A percentile compares a stretch with the other conserved stretches of the same genome.
Conservation (phyloP, 1,284 basidiomycete species). For the Pholiota adiposa region DNA sequence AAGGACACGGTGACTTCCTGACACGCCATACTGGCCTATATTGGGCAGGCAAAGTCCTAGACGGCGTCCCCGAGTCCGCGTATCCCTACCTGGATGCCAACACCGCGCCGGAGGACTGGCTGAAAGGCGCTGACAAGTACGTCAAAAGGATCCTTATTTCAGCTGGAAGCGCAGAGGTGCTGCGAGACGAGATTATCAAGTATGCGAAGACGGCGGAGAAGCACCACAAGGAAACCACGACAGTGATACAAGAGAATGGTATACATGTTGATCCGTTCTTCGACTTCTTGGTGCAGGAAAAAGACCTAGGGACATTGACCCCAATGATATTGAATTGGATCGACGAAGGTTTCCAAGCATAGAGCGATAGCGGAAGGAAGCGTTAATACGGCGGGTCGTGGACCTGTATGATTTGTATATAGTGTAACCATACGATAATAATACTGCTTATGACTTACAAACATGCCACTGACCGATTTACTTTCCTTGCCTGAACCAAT, state of each 20-base stretch:
- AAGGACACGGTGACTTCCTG: conserved; percentile 36
- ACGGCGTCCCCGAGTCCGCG: conserved; percentile 28
- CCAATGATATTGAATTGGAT: conserved; percentile 28
- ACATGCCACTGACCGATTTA: no score
- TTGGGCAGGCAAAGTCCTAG: conserved; percentile 28
- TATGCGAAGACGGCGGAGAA: conserved; percentile 32
- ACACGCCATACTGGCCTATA: conserved; percentile 18
- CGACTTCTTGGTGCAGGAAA: conserved; percentile 28
- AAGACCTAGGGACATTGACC: conserved; percentile 22
- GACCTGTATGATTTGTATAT: no score
- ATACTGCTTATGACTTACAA: no score
- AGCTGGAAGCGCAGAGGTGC: conserved; percentile 38
- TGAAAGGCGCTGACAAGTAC: conserved; percentile 31
- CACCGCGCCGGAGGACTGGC: conserved; percentile 39
- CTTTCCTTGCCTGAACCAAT: no score
- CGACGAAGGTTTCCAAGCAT: conserved; percentile 12
- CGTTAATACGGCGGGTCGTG: no score
- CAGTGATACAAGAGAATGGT: conserved; percentile 36
- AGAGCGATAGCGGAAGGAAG: no score
- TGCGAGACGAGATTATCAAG: conserved; percentile 39
- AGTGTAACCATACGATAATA: no score
- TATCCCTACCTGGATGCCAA: conserved; percentile 35
- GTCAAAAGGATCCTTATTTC: conserved; percentile 39
- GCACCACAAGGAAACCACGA: conserved; percentile 28
- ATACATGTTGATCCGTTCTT: conserved; percentile 37